Percentiles rank a stretch among this genome's conserved stretches.
Evolutionary conservation across 140 eudicot species (phyloP).

Genomic region (Senecio squalidus): DNA sequence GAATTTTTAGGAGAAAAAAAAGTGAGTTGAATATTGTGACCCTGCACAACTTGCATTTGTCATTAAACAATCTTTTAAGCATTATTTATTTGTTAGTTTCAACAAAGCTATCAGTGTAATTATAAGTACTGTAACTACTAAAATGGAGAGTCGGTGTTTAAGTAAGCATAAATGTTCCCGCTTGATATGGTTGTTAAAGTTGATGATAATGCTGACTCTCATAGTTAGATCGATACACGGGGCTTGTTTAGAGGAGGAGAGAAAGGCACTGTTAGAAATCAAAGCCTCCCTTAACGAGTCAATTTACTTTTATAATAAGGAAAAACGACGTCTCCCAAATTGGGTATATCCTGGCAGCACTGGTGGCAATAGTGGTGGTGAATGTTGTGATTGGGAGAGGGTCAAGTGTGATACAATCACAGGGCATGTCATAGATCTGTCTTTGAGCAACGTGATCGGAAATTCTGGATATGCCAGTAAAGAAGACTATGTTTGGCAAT

Average conservation of each 20-base stretch:
- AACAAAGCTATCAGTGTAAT: too few relatives aligned
- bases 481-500: conserved; percentile 5
- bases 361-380: too few relatives aligned
- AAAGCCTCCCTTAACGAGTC: conserved; percentile 6
- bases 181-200: neutral
- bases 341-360: conserved; percentile 30
- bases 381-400: conserved; percentile 30
- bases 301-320: neutral
- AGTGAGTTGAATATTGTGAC: too few relatives aligned
- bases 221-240: neutral
- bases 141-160: too few relatives aligned
- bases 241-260: conserved; percentile 19
- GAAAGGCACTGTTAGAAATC: conserved; percentile 7
- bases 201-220: neutral
- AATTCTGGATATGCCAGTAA: too few relatives aligned
- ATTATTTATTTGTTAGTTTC: too few relatives aligned
- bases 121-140: too few relatives aligned
- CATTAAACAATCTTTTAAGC: too few relatives aligned
- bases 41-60: too few relatives aligned
- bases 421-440: neutral
- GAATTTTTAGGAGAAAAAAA: too few relatives aligned
- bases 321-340: conserved; percentile 5
- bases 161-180: too few relatives aligned
- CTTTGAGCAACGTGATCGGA: neutral
- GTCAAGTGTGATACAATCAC: conserved; percentile 18